phyloP scores from a whole-genome alignment of 2,329 filamentous ascomycete genomes.

The Raffaelea albimanens region DNA sequence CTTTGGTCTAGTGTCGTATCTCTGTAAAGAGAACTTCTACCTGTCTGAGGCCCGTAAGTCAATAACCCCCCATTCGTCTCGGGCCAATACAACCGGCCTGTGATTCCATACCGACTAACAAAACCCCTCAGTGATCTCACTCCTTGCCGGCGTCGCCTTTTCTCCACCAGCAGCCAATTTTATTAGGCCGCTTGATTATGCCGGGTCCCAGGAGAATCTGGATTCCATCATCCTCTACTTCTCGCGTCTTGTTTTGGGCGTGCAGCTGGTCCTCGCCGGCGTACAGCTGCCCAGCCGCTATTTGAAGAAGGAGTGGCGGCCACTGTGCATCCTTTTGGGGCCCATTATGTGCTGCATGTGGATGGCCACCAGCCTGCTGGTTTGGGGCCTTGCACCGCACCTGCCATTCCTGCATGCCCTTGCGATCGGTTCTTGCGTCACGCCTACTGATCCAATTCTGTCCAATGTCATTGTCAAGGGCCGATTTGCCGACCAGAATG shows the following conservation, averaged over 20 bases:
- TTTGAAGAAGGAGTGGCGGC: constrained; percentile 67
- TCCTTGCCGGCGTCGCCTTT: constrained; percentile 69
- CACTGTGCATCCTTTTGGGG: constrained; percentile 64
- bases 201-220: constrained; percentile 46
- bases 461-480: constrained; percentile 81
- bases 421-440: constrained; percentile 76
- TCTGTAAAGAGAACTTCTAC: constrained; percentile 84
- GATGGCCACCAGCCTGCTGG: constrained; percentile 66
- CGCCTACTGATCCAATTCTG: constrained; percentile 80
- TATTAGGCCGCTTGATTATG: constrained; percentile 68
- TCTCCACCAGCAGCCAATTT: constrained; percentile 70
- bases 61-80: no score
- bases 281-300: constrained; percentile 82
- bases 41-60: constrained; percentile 77
- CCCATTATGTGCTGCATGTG: constrained; percentile 85
- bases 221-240: constrained; percentile 74
- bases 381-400: constrained; percentile 67
- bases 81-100: no score
- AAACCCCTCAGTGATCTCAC: constrained; percentile 59
- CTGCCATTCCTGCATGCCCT: constrained; percentile 69
- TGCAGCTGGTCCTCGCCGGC: constrained; percentile 82
- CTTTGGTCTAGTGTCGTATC: constrained; percentile 84
- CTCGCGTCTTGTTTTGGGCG: constrained; percentile 75
- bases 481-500: constrained; percentile 75
- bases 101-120: no score